Conservation (phyloP, 352 stramenopile species). For the Thraustochytrium striatum region DNA sequence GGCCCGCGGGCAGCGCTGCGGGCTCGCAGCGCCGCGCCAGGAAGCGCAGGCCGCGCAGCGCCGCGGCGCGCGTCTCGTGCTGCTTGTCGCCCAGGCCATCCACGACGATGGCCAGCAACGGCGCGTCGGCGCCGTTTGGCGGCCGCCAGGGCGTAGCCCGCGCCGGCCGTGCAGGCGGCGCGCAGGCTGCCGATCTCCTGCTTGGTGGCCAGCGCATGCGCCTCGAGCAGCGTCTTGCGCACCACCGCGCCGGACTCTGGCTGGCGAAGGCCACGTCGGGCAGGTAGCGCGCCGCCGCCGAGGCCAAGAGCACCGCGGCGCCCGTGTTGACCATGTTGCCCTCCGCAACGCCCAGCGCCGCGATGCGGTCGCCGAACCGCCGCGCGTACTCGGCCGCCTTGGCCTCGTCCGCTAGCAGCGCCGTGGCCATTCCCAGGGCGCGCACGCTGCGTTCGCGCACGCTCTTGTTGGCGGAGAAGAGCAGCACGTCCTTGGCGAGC, state of each 20-base stretch:
- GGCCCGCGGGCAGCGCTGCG: not conserved
- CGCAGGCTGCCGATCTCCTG: not conserved
- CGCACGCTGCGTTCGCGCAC: not conserved
- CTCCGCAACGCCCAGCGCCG: not conserved
- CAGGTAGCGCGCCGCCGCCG: not conserved
- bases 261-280: not conserved
- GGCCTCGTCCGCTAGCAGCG: not conserved
- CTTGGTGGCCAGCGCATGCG: not conserved
- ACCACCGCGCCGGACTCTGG: not conserved
- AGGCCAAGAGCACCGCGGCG: not conserved
- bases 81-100: slow-evolving; percentile 4
- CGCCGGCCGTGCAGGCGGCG: not conserved
- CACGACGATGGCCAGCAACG: not conserved
- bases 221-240: slow-evolving; percentile 8
- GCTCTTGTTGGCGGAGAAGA: slow-evolving; percentile 11
- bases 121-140: not conserved
- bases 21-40: not conserved
- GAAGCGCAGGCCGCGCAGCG: not conserved
- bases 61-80: not conserved
- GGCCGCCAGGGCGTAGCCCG: not conserved
- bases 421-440: not conserved
- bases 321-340: not conserved
- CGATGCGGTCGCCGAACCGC: slow-evolving; percentile 1
- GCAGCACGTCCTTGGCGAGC: not conserved
- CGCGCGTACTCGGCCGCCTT: not conserved